A percentile compares a stretch with the other conserved stretches of the same genome.
Conservation (phyloP, 306 rosid genomes). For the Trichosanthes truncata region DNA sequence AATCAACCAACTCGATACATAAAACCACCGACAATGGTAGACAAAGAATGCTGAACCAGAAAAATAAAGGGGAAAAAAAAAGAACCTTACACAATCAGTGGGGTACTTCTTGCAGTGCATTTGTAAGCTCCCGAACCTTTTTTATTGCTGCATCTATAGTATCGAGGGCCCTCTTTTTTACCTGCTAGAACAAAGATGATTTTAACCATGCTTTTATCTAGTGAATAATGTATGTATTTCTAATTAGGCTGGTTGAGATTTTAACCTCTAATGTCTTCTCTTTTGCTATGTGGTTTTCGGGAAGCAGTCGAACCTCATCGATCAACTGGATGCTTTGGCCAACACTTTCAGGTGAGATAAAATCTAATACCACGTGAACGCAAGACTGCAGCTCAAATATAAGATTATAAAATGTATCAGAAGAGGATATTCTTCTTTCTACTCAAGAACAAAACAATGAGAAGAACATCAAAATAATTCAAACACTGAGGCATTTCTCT, state of each 20-base stretch:
- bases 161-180: conserved; percentile 69
- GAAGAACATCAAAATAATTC: background rate
- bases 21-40: conserved; percentile 2
- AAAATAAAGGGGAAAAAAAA: background rate
- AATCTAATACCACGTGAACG: conserved; percentile 79
- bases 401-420: background rate
- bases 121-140: conserved; percentile 76
- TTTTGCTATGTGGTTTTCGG: conserved; percentile 61
- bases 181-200: conserved; percentile 36
- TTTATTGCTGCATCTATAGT: conserved; percentile 65
- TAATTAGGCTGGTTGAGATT: conserved; percentile 5
- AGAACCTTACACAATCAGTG: conserved; percentile 7
- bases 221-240: conserved; percentile 3
- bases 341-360: conserved; percentile 82
- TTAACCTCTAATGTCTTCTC: conserved; percentile 71
- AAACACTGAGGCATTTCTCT: background rate
- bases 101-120: conserved; percentile 49
- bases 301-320: conserved; percentile 67
- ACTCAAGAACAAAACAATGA: background rate
- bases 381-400: conserved; percentile 50
- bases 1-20: conserved; percentile 9
- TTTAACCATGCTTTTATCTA: background rate
- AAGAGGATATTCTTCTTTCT: background rate
- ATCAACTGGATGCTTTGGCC: conserved; percentile 55
- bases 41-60: conserved; percentile 7